phyloP scores from a whole-genome alignment of 805 yeast species.

The Wickerhamomyces ciferrii region DNA sequence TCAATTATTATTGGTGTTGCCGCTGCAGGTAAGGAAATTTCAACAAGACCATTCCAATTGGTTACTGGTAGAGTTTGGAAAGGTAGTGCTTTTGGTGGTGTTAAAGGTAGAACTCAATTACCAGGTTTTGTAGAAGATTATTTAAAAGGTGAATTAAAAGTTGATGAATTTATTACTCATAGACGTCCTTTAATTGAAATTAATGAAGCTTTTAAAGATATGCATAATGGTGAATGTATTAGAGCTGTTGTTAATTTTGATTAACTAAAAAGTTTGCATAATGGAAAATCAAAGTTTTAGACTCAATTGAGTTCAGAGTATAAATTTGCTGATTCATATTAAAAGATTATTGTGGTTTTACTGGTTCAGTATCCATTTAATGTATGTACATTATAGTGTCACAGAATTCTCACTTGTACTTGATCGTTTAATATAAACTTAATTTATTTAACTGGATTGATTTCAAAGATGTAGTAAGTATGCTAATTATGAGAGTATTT shows the following conservation, averaged over 20 bases:
- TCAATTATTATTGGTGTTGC: slow-evolving; percentile 97
- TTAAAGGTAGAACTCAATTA: slow-evolving; percentile 94
- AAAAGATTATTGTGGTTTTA: no score
- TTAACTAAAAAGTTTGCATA: background rate
- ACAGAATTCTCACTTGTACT: no score
- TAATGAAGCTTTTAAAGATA: slow-evolving; percentile 87
- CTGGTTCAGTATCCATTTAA: no score
- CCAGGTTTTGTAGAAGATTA: slow-evolving; percentile 88
- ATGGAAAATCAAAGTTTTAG: slow-evolving; percentile 9
- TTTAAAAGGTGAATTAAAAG: slow-evolving; percentile 73
- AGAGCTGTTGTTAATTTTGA: slow-evolving; percentile 73
- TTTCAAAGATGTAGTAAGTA: no score
- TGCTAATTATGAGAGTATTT: no score
- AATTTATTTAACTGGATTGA: no score
- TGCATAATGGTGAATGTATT: slow-evolving; percentile 91
- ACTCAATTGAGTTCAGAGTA: no score
- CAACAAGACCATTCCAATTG: slow-evolving; percentile 97
- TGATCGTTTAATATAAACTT: no score
- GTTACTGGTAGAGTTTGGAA: slow-evolving; percentile 99
- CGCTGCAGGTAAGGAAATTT: slow-evolving; percentile 94
- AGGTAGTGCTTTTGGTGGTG: slow-evolving; percentile 99
- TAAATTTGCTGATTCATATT: no score
- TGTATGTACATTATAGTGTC: no score
- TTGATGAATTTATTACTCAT: slow-evolving; percentile 94
- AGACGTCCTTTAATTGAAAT: slow-evolving; percentile 73